Conservation (phyloP, 2,329 filamentous ascomycete species). For the Macrophomina pseudophaseolina region DNA sequence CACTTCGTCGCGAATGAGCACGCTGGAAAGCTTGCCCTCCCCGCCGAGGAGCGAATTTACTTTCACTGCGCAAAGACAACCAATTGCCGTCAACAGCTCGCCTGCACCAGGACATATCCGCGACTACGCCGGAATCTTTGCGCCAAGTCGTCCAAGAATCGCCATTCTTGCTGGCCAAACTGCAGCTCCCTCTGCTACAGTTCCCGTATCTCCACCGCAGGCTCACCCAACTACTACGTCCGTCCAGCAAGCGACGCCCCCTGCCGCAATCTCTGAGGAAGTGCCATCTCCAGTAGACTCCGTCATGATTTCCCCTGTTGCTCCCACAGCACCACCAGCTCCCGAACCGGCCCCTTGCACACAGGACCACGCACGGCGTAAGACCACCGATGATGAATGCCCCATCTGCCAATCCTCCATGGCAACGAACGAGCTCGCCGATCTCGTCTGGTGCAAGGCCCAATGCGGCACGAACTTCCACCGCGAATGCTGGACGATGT, state of each 20-base stretch:
- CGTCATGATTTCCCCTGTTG: neutral
- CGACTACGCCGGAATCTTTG: neutral
- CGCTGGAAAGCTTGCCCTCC: neutral
- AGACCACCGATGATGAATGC: slow-evolving; percentile 56
- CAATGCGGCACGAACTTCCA: slow-evolving; percentile 69
- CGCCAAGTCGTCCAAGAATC: neutral
- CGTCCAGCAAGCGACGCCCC: neutral
- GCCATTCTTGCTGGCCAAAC: neutral
- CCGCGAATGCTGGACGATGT: slow-evolving; percentile 61
- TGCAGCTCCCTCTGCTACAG: neutral
- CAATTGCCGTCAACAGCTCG: neutral
- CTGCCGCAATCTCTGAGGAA: neutral
- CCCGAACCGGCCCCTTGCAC: neutral
- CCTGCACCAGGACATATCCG: too few relatives aligned
- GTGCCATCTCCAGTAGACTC: neutral
- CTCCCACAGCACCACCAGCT: neutral
- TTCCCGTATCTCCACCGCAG: neutral
- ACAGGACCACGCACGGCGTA: neutral
- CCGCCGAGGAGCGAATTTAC: neutral
- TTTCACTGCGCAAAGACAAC: neutral
- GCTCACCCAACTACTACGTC: neutral
- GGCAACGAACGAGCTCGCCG: slow-evolving; percentile 36
- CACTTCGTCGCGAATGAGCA: neutral
- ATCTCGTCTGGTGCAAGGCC: slow-evolving; percentile 59
- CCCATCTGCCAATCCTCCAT: slow-evolving; percentile 65